These are phyloP conservation scores for Echites panduratus DNA, from an alignment of 257 asterid species.

Conservation along the genomic window DNA sequence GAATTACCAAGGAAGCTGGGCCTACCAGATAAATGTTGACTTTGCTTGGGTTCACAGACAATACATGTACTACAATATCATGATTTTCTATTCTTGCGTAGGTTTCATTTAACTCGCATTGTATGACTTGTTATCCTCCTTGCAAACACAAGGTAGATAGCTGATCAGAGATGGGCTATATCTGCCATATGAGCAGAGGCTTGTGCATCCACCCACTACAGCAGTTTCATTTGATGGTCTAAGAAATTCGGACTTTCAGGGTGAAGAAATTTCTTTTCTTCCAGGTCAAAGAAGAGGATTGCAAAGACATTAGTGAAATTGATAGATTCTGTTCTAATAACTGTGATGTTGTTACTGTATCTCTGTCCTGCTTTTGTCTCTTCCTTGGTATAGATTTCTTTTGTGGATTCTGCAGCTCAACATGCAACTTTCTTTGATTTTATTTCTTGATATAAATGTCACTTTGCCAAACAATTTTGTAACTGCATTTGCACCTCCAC, in stretches of 20 bases:
- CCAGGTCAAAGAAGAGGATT: neutral
- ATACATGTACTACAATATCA: neutral
- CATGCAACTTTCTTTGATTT: neutral
- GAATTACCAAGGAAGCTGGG: neutral
- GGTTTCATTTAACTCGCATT: neutral
- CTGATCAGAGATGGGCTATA: neutral
- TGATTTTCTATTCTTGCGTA: neutral
- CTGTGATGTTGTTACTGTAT: neutral
- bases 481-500: too few relatives aligned
- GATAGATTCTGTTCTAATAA: neutral
- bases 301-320: neutral
- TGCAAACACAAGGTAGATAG: neutral
- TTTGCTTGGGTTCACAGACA: neutral
- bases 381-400: neutral
- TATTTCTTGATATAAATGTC: neutral
- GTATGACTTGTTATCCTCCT: neutral
- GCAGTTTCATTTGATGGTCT: too few relatives aligned
- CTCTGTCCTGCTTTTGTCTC: neutral
- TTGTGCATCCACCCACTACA: too few relatives aligned
- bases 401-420: neutral
- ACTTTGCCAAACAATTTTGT: too few relatives aligned
- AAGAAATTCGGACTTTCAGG: neutral
- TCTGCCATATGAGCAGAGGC: neutral
- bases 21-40: neutral
- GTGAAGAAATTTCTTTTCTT: neutral